Evolutionary conservation across 305 asterid genomes (phyloP), one percentile per base, ranked within the genome.

Genomic region (Andrographis paniculata): DNA sequence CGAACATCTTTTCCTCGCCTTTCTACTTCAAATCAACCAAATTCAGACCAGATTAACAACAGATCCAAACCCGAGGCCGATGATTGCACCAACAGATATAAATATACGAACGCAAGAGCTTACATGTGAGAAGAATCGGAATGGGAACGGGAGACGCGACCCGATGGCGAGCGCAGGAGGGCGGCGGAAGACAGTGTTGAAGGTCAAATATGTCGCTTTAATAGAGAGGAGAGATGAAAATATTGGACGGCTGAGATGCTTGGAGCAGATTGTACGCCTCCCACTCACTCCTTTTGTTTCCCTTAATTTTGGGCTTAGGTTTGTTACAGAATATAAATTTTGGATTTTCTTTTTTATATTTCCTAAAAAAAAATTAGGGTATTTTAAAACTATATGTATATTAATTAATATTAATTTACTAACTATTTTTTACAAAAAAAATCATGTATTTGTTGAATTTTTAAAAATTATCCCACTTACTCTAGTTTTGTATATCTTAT

Each of bases 1-100:
- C 91, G 42, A 85, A 85, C 95, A 85, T 85, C 80, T 73, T 58
- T 66, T 42, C 67, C 8, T 24, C 45, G 47, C 58, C 56, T 62
- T 55, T 40, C 65, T 45, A 28, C 50, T 51, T 38, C 52, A 55
- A 65, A 36, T 46, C 47, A 61, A 42, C 17, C 48, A 42, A 54
- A 45, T 1, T 37, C 4, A 17, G 22, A 37, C 38, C 14, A 37
- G 28, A 17, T 19, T 44, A 61, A 58, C 43, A 19, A 21, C 6
- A 42, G 17, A 57, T 16, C 17, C 4, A n/a, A 14, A 13, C 14
- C 42, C 42, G 6, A n/a, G 17, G 45, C n/a, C n/a, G n/a, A 14
- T 9, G 19, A 38, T n/a, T 41, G 55, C 55, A 31, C 28, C 42
- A 0, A 35, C 6, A 46, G 16, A 37, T 36, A 40, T 6, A 39